These are phyloP conservation scores for Echium plantagineum DNA, from an alignment of 257 asterid species.

Conservation along the genomic window DNA sequence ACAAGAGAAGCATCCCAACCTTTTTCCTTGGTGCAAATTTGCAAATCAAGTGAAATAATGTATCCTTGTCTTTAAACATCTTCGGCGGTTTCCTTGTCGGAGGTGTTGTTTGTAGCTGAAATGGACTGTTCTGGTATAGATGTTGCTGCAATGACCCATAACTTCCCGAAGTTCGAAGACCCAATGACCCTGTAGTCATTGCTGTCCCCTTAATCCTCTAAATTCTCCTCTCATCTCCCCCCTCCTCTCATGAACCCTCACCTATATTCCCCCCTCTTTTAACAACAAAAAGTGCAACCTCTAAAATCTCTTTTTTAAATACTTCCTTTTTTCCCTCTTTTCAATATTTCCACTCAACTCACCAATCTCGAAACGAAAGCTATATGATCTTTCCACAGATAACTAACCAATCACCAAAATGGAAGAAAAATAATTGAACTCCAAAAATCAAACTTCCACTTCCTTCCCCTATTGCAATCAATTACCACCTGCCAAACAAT, in stretches of 20 bases:
- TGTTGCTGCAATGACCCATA: slow-evolving; percentile 78
- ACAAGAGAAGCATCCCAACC: slow-evolving; percentile 81
- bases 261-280: slow-evolving; percentile 1
- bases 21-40: slow-evolving; percentile 80
- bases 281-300: neutral
- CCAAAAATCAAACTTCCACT: neutral
- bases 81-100: slow-evolving; percentile 54
- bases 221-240: slow-evolving; percentile 38
- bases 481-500: neutral
- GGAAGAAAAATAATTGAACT: neutral
- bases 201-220: slow-evolving; percentile 39
- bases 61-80: slow-evolving; percentile 85
- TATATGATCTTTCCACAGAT: neutral
- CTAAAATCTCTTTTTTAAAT: too few relatives aligned
- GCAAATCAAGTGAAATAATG: slow-evolving; percentile 57
- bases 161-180: slow-evolving; percentile 96
- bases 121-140: slow-evolving; percentile 44
- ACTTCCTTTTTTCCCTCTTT: neutral
- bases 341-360: neutral
- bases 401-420: neutral
- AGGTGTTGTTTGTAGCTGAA: slow-evolving; percentile 48
- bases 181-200: slow-evolving; percentile 90
- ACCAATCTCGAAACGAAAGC: neutral
- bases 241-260: slow-evolving; percentile 6
- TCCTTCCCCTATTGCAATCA: neutral